These are phyloP conservation scores for Mycena leptocephala DNA, from an alignment of 768 basidiomycete genomes.

Conservation along the genomic window DNA sequence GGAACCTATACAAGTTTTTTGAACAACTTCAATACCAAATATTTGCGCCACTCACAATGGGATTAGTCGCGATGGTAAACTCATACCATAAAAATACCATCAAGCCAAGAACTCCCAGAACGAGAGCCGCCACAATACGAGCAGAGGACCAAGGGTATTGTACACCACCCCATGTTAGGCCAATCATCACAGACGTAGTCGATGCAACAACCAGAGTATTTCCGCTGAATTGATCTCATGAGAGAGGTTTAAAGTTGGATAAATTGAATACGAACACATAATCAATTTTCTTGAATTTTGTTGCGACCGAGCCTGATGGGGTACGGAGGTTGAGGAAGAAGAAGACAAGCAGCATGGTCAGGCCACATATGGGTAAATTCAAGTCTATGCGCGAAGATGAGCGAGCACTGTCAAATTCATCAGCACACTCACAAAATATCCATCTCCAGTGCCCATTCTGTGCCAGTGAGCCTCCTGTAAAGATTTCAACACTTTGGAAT, in stretches of 20 bases:
- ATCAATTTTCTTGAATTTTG: slow-evolving; percentile 55
- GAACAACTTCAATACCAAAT: not conserved
- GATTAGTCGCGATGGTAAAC: slow-evolving; percentile 44
- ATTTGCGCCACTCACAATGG: slow-evolving; percentile 44
- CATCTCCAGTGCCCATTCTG: slow-evolving; percentile 54
- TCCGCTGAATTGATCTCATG: slow-evolving; percentile 43
- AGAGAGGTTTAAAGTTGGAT: not conserved
- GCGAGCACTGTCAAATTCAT: slow-evolving; percentile 46
- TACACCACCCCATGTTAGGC: slow-evolving; percentile 60
- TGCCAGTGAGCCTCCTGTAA: slow-evolving; percentile 50
- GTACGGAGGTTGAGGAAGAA: slow-evolving; percentile 50
- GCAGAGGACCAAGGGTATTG: slow-evolving; percentile 56
- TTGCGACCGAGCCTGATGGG: slow-evolving; percentile 45
- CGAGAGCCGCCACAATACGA: slow-evolving; percentile 56
- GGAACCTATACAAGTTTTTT: slow-evolving; percentile 48
- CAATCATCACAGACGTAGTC: slow-evolving; percentile 45
- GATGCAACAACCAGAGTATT: slow-evolving; percentile 49
- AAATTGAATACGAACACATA: slow-evolving; percentile 22
- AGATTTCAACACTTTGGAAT: too few relatives aligned
- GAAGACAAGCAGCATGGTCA: slow-evolving; percentile 43
- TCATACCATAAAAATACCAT: slow-evolving; percentile 57
- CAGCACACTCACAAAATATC: slow-evolving; percentile 52
- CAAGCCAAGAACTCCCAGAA: slow-evolving; percentile 56
- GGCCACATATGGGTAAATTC: slow-evolving; percentile 1
- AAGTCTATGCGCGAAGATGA: slow-evolving; percentile 33